phyloP scores from a whole-genome alignment of 805 yeast species.

The Lipomyces mesembrius region DNA sequence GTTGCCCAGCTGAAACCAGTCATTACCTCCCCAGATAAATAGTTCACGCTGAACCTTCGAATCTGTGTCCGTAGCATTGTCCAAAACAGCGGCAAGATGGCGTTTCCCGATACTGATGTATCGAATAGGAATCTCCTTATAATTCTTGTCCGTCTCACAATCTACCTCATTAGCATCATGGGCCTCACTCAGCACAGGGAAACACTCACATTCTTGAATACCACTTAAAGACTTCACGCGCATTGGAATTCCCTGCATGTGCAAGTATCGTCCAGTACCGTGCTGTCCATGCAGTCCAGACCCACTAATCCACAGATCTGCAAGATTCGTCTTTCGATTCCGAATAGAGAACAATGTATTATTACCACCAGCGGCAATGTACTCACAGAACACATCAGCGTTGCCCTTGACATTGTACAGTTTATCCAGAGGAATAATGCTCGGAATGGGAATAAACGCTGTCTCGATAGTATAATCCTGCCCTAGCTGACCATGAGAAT shows the following conservation, averaged over 20 bases:
- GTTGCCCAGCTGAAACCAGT: conserved; percentile 80
- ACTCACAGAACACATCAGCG: conserved; percentile 51
- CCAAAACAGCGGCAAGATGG: conserved; percentile 65
- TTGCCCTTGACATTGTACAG: conserved; percentile 51
- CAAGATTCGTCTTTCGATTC: conserved; percentile 40
- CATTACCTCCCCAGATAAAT: conserved; percentile 77
- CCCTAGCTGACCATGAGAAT: conserved; percentile 84
- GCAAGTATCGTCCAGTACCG: conserved; percentile 77
- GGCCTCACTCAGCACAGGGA: not conserved
- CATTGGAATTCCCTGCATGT: conserved; percentile 71
- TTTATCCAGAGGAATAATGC: conserved; percentile 51
- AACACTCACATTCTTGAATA: conserved; percentile 40
- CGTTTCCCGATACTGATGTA: conserved; percentile 65
- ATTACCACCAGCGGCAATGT: conserved; percentile 72
- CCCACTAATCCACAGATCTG: conserved; percentile 67
- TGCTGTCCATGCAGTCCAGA: conserved; percentile 84
- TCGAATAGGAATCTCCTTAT: conserved; percentile 55
- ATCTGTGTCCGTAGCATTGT: conserved; percentile 49
- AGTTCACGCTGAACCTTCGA: conserved; percentile 23
- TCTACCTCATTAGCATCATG: conserved; percentile 12
- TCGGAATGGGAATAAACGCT: conserved; percentile 74
- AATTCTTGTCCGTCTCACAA: conserved; percentile 52
- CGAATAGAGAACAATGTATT: conserved; percentile 56
- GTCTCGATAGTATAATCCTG: conserved; percentile 66
- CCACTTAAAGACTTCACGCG: conserved; percentile 54